phyloP scores from a whole-genome alignment of 108 stramenopile genomes.

The Aureococcus anophagefferens region DNA sequence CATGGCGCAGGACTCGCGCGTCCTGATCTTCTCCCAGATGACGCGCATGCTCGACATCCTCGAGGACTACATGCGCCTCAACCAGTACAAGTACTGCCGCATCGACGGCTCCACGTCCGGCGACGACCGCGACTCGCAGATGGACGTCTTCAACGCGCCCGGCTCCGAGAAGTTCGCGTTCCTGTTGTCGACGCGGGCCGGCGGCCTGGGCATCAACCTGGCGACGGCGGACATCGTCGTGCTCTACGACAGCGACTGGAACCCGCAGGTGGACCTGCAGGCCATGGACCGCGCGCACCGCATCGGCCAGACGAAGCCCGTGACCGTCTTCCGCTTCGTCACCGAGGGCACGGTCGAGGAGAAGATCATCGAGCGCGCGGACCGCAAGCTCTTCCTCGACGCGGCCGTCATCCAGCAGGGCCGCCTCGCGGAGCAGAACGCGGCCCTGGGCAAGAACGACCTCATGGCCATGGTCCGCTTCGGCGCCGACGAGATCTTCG shows the following conservation, averaged over 20 bases:
- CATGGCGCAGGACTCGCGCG: constrained; percentile 72
- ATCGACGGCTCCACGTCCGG: constrained; percentile 40
- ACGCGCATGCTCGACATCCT: constrained; percentile 89
- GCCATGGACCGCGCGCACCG: constrained; percentile 93
- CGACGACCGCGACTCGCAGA: constrained; percentile 33
- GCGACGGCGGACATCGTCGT: constrained; percentile 96
- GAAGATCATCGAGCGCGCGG: constrained; percentile 96
- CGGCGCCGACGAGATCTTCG: constrained; percentile 93
- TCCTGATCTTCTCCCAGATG: constrained; percentile 96
- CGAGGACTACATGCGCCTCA: constrained; percentile 78
- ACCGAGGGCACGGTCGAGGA: constrained; percentile 96
- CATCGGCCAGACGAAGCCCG: constrained; percentile 94
- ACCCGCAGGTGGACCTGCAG: constrained; percentile 86
- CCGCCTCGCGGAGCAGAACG: constrained; percentile 76
- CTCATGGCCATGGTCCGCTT: constrained; percentile 96
- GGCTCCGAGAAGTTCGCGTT: constrained; percentile 63
- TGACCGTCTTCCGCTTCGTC: constrained; percentile 92
- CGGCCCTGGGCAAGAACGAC: constrained; percentile 75
- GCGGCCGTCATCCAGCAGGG: constrained; percentile 98
- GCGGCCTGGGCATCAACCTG: constrained; percentile 95
- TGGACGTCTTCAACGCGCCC: constrained; percentile 4
- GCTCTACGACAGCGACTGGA: constrained; percentile 82
- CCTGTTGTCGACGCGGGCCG: constrained; percentile 87
- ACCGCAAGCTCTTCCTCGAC: constrained; percentile 95
- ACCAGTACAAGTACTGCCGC: constrained; percentile 30